Evolutionary conservation across 805 yeast species (phyloP).

Genomic region (Lachancea dasiensis): DNA sequence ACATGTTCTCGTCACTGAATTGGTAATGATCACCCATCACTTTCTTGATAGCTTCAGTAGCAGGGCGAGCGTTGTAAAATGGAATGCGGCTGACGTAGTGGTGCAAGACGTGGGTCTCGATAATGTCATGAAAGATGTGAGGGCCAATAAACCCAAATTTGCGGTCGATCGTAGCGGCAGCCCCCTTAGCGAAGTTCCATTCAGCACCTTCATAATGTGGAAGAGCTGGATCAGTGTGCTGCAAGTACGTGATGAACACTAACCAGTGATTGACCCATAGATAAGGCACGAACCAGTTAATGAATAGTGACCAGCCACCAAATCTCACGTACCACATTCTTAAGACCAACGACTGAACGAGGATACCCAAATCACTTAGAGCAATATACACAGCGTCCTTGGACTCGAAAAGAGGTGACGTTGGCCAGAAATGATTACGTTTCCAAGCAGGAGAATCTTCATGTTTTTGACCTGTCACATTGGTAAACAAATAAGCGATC

Average conservation of each 20-base stretch:
- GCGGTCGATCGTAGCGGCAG: constrained; percentile 84
- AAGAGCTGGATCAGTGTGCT: constrained; percentile 72
- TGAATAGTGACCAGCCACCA: constrained; percentile 56
- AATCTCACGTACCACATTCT: constrained; percentile 55
- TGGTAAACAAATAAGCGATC: constrained; percentile 56
- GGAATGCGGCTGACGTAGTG: constrained; percentile 82
- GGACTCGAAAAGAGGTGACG: constrained; percentile 66
- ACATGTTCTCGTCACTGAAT: constrained; percentile 65
- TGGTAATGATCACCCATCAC: constrained; percentile 82
- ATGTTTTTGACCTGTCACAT: constrained; percentile 72
- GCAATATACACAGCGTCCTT: constrained; percentile 68
- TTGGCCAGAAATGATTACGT: constrained; percentile 66
- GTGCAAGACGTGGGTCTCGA: constrained; percentile 86
- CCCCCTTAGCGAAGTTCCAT: constrained; percentile 88
- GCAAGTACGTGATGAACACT: constrained; percentile 78
- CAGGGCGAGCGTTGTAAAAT: constrained; percentile 80
- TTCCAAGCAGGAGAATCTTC: constrained; percentile 42
- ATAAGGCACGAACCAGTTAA: constrained; percentile 74
- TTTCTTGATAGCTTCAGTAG: constrained; percentile 68
- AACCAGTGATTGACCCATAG: constrained; percentile 84
- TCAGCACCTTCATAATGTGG: constrained; percentile 72
- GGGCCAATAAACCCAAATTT: constrained; percentile 76
- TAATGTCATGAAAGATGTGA: constrained; percentile 78
- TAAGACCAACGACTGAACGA: constrained; percentile 44
- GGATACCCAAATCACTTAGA: constrained; percentile 66